Base-by-base conservation (phyloP, 2,329 filamentous ascomycete genomes). In the Hymenoscyphus occultus region DNA sequence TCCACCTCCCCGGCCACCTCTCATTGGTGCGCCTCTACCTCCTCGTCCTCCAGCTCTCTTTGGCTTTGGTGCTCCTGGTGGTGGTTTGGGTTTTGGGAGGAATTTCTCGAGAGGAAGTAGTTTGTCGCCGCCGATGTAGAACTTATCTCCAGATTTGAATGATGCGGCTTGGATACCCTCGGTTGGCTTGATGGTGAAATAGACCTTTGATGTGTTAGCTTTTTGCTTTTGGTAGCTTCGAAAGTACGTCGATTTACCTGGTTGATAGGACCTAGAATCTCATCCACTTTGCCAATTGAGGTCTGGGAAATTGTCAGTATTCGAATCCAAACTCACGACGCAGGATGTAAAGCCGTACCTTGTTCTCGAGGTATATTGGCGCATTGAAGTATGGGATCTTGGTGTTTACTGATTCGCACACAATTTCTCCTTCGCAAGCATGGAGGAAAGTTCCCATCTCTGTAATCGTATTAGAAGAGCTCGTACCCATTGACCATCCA, bases 361-460 rank as follows among this genome's bases (percentile, higher is more conserved):
- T 99, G 84, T 98, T 99, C 85, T 98, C 94, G 75, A 98, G 90
- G 82, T 95, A 99, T 79, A 99, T 96, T 72, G 93, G 93, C 68
- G 95, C 95, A 83, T 97, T 98, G 89, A 99, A 99, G 83, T 96
- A 96, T 68, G 95, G 95, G 70, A 99, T 90, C 82, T 98, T 98
- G 74, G 90, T 83, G 84, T 97, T 98, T 80, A 90, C 90, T 72
- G 91, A 96, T 80, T 93, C 89, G 90, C 94, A 97, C 73, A 99
- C 90, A 85, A 99, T 95, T 80, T 99, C 95, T 78, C 94, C 94
- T 81, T 99, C 95, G 81, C 91, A 94, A 65, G 93, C 89, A 82
- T 99, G 95, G 77, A 97, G 81, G 80, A 98, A 96, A 71, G 86
- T 87, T 79, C 95, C 95, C 90, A 99, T 92, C 82, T 97, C 95